phyloP scores from a whole-genome alignment of 2,329 filamentous ascomycete species.

The Rhynchosporium secalis region DNA sequence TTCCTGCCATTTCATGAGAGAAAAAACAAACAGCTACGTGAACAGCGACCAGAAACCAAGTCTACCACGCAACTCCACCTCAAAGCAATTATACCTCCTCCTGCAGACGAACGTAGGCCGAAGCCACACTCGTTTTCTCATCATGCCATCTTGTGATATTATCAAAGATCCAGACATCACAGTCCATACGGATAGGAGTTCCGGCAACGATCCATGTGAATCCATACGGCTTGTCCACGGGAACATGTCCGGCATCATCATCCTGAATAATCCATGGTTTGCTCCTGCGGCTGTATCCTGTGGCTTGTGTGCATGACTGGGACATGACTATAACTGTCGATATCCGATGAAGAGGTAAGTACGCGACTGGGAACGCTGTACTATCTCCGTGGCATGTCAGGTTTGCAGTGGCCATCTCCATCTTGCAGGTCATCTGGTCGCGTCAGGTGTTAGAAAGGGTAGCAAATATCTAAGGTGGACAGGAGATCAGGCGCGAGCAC shows the following conservation, averaged over 20 bases:
- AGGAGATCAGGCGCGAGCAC: conserved; percentile 7
- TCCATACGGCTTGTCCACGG: conserved; percentile 16
- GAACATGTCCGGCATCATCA: conserved; percentile 5
- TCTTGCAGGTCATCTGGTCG: conserved; percentile 6
- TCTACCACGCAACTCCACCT: neutral
- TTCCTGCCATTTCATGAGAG: neutral
- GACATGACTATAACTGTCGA: conserved; percentile 35
- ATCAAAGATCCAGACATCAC: conserved; percentile 4
- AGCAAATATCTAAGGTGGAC: neutral
- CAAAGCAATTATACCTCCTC: neutral
- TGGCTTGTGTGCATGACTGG: conserved; percentile 34
- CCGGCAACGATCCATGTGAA: conserved; percentile 16
- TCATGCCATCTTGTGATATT: neutral
- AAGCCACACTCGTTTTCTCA: neutral
- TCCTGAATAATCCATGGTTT: conserved; percentile 20
- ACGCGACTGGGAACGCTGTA: conserved; percentile 32
- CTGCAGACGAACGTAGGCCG: neutral
- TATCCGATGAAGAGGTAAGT: conserved; percentile 22
- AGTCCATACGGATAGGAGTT: conserved; percentile 8
- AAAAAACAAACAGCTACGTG: conserved; percentile 5
- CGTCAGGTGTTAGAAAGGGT: conserved; percentile 6
- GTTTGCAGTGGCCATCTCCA: conserved; percentile 19
- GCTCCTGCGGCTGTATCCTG: conserved; percentile 27
- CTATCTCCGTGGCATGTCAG: conserved; percentile 19
- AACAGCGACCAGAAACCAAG: conserved; percentile 9